phyloP scores from a whole-genome alignment of 2,329 filamentous ascomycete genomes.

The Arthroderma sp. region DNA sequence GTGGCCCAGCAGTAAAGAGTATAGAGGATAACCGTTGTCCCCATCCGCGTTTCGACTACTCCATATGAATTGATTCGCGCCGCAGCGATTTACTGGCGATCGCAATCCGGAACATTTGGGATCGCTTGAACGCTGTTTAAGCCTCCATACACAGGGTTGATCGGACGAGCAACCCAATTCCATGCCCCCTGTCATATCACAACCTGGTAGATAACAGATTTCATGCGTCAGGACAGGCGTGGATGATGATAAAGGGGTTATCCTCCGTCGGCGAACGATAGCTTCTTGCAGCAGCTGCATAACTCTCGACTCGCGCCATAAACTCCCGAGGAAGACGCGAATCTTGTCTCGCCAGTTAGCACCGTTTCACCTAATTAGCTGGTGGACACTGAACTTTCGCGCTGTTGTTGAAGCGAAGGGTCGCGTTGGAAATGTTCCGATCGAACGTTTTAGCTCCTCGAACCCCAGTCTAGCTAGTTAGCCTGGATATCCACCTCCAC shows the following conservation, averaged over 20 bases:
- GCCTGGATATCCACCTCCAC: neutral
- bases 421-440: neutral
- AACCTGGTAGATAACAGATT: constrained; percentile 1
- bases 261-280: neutral
- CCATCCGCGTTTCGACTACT: neutral
- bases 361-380: neutral
- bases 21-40: neutral
- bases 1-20: neutral
- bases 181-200: neutral
- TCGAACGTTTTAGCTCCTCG: neutral
- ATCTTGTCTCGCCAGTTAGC: neutral
- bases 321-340: too few species aligned
- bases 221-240: neutral
- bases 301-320: too few species aligned
- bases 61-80: neutral
- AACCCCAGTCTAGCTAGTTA: neutral
- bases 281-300: neutral
- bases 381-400: neutral
- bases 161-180: neutral
- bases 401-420: neutral
- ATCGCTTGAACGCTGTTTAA: neutral
- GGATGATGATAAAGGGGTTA: neutral
- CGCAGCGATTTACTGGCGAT: neutral
- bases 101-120: neutral
- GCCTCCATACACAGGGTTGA: neutral